Conservation (phyloP, 2,329 filamentous ascomycete species). For the Aspergillus nomiae region DNA sequence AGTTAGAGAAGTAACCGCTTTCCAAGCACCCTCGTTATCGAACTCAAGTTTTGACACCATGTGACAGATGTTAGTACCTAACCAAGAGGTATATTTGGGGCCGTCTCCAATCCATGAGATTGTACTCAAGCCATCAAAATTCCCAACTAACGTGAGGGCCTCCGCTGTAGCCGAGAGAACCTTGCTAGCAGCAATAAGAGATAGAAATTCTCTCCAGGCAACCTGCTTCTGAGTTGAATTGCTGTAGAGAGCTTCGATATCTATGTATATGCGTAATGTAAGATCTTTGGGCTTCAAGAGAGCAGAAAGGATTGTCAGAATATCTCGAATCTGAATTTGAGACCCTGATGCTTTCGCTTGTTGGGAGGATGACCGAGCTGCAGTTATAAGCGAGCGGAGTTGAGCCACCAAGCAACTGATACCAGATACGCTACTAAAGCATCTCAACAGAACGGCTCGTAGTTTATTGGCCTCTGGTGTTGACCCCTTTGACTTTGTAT, state of each 20-base stretch:
- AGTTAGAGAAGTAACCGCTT: slow-evolving; percentile 47
- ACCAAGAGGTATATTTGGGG: slow-evolving; percentile 68
- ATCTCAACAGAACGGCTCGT: slow-evolving; percentile 58
- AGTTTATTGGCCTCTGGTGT: slow-evolving; percentile 22
- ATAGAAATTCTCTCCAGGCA: slow-evolving; percentile 66
- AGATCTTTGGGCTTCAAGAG: slow-evolving; percentile 49
- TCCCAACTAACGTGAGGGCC: slow-evolving; percentile 45
- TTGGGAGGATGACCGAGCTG: slow-evolving; percentile 25
- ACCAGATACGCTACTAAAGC: slow-evolving; percentile 73
- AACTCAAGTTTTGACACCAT: slow-evolving; percentile 47
- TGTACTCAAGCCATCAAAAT: slow-evolving; percentile 25
- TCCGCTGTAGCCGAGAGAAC: slow-evolving; percentile 61
- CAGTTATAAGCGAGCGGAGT: slow-evolving; percentile 60
- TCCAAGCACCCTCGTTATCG: slow-evolving; percentile 31
- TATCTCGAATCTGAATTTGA: slow-evolving; percentile 36
- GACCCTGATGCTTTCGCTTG: slow-evolving; percentile 37
- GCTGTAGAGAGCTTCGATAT: slow-evolving; percentile 43
- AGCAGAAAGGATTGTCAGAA: slow-evolving; percentile 38
- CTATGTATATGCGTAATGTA: slow-evolving; percentile 47
- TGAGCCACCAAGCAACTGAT: slow-evolving; percentile 75
- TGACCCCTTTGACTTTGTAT: slow-evolving; percentile 25
- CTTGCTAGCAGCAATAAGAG: slow-evolving; percentile 61
- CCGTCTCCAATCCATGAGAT: slow-evolving; percentile 66
- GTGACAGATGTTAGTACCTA: slow-evolving; percentile 63
- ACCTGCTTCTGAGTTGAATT: slow-evolving; percentile 51